A percentile compares a stretch with the other conserved stretches of the same genome.
Conservation (phyloP, 331 rosid genomes). For the Pyrus hybrid region DNA sequence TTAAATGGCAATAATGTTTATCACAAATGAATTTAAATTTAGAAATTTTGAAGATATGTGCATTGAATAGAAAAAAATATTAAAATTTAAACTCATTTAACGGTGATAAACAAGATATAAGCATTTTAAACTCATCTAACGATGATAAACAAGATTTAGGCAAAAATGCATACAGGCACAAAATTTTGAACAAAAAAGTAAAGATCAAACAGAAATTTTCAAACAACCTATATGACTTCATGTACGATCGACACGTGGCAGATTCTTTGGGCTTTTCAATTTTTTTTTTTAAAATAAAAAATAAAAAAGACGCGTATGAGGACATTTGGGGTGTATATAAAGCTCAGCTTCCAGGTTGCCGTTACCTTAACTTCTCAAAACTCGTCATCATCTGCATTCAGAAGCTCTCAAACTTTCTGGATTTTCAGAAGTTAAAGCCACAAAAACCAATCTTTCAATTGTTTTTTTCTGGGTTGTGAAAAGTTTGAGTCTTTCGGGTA, state of each 20-base stretch:
- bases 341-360: not conserved
- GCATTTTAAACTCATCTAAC: too few relatives aligned
- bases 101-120: rapidly evolving
- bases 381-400: not conserved
- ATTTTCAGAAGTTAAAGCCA: not conserved
- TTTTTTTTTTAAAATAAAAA: not conserved
- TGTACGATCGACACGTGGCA: constrained; percentile 28
- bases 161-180: too few relatives aligned
- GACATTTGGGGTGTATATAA: not conserved
- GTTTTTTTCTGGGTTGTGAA: not conserved
- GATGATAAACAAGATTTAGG: too few relatives aligned
- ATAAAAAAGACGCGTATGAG: constrained; percentile 22
- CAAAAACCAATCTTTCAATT: not conserved
- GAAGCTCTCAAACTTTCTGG: not conserved
- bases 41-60: rapidly evolving
- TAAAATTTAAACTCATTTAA: too few relatives aligned
- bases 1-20: too few relatives aligned
- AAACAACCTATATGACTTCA: not conserved
- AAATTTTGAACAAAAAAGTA: too few relatives aligned
- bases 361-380: not conserved
- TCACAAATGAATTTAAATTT: too few relatives aligned
- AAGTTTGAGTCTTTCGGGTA: not conserved
- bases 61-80: too few relatives aligned
- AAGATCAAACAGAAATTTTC: too few relatives aligned
- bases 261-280: not conserved